Evolutionary conservation across 805 yeast species (phyloP).

Genomic region (Groenewaldozyma salmanticensis): DNA sequence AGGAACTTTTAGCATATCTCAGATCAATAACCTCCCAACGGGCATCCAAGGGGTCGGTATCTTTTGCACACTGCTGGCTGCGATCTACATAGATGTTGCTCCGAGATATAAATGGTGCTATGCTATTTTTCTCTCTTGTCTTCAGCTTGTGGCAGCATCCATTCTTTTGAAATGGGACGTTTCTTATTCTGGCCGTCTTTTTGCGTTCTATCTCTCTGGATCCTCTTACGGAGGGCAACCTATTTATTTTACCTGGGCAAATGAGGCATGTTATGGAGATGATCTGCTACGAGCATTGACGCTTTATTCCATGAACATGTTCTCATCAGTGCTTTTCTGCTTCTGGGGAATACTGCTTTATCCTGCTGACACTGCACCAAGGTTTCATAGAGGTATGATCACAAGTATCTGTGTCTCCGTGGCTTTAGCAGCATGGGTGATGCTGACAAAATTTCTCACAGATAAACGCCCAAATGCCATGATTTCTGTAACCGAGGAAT

Average conservation of each 20-base stretch:
- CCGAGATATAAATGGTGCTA: constrained; percentile 5
- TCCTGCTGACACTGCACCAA: constrained; percentile 1
- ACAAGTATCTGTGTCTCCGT: constrained; percentile 2
- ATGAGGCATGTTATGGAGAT: constrained; percentile 4
- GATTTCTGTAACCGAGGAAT: not conserved
- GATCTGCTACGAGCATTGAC: constrained; percentile 1
- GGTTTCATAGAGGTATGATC: constrained; percentile 1
- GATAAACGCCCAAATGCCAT: not conserved
- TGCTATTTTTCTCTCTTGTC: constrained; percentile 1
- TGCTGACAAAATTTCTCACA: not conserved
- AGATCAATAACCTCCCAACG: constrained; percentile 12
- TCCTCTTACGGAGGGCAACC: constrained; percentile 7
- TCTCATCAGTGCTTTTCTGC: constrained; percentile 3
- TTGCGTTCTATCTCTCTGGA: constrained; percentile 7
- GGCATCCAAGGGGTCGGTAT: constrained; percentile 6
- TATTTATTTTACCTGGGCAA: constrained; percentile 9
- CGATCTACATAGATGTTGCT: constrained; percentile 1
- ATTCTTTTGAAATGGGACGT: constrained; percentile 3
- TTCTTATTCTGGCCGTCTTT: constrained; percentile 2
- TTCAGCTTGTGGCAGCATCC: constrained; percentile 7
- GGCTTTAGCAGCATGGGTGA: not conserved
- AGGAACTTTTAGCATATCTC: constrained; percentile 15
- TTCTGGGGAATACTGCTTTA: constrained; percentile 3
- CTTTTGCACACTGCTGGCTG: constrained; percentile 8
- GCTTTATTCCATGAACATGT: constrained; percentile 2